Evolutionary conservation across 2,329 filamentous ascomycete species (phyloP), one percentile per base, ranked within the genome.

Genomic region (Atkinsonella texensis): DNA sequence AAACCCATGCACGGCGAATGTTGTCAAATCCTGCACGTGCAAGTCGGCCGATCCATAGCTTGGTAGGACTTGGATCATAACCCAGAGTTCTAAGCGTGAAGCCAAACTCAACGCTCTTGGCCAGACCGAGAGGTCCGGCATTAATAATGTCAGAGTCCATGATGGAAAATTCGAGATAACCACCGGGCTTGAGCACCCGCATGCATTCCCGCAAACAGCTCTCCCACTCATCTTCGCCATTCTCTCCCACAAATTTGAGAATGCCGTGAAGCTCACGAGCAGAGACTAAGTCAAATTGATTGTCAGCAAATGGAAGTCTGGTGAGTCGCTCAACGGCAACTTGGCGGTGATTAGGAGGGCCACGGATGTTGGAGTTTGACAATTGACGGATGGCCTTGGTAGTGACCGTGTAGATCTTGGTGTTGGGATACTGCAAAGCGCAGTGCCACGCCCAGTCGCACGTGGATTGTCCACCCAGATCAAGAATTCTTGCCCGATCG

Each of bases 381-480:
- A 83, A 70, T 63, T 89, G 84, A 39, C 81, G 78, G 57, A 85
- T 76, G 9, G 81, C 70, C 67, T 86, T 85, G 56, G 84, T 88
- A 39, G 85, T 86, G 51, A 91, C 88, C 0, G 91, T 96, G 71
- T 90, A 94, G 50, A 96, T 81, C 65, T 88, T 89, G 52, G 87
- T 79, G 64, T 88, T 84, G 17, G 87, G 88, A 67, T 90, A 93
- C 65, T 91, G 85, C 47, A 87, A 76, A 1, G 93, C 89, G 53
- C 89, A 86, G 63, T 93, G 84, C 93, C 93, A 98, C 20, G 87
- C 91, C 93, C 93, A 98, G 67, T 95, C 89, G 63, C 89, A 91
- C 13, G 86, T 81, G 0, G 85, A 77, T 63, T 91, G 84, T 44
- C 90, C 90, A 47, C 87, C 89, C 35, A 96, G 81, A 63, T 97